Percentiles rank a stretch among this genome's conserved stretches.
phyloP scores from a whole-genome alignment of 768 basidiomycete species.

The Agrocybe chaxingu region DNA sequence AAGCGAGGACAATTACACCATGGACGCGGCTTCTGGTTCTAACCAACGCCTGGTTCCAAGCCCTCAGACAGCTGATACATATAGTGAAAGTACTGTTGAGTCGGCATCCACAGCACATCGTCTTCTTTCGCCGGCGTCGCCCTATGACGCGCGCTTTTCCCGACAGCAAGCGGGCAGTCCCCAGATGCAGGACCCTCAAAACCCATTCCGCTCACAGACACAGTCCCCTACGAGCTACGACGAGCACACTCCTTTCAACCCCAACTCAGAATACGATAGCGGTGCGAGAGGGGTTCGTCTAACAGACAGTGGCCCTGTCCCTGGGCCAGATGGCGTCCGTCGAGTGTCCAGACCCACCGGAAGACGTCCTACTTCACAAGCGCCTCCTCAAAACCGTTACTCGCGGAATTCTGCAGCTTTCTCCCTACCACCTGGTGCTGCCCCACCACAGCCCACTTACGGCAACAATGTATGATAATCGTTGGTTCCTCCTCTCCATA shows the following conservation, averaged over 20 bases:
- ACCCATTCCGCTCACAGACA: constrained; percentile 54
- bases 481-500: constrained; percentile 12
- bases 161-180: constrained; percentile 22
- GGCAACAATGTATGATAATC: constrained; percentile 16
- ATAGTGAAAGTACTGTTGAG: constrained; percentile 34
- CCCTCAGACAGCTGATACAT: constrained; percentile 35
- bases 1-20: constrained; percentile 45
- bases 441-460: constrained; percentile 49
- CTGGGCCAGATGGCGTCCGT: constrained; percentile 73
- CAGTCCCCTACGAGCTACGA: constrained; percentile 36
- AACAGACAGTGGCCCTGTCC: constrained; percentile 81
- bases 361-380: constrained; percentile 60
- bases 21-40: constrained; percentile 37
- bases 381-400: constrained; percentile 64
- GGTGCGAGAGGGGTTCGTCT: constrained; percentile 68
- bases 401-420: constrained; percentile 55
- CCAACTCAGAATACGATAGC: constrained; percentile 29
- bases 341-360: constrained; percentile 64
- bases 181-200: constrained; percentile 43
- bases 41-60: constrained; percentile 42
- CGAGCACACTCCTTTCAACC: constrained; percentile 34
- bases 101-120: constrained; percentile 26
- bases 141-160: constrained; percentile 22
- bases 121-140: constrained; percentile 26
- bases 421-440: constrained; percentile 73